These are phyloP conservation scores for Bocquillonia castaneifolia DNA, from an alignment of 441 rosid genomes.

Conservation along the genomic window DNA sequence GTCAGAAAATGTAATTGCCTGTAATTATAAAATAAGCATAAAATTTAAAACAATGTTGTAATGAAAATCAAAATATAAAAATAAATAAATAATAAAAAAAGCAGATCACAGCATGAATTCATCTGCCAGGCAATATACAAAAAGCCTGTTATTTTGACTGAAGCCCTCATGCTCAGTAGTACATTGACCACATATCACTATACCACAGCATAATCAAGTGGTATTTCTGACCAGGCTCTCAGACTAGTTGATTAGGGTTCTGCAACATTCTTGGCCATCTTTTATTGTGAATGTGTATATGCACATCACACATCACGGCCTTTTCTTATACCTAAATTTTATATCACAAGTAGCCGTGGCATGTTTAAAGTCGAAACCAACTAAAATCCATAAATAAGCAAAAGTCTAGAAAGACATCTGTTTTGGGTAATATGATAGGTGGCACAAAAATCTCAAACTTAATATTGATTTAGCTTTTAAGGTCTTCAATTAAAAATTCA, in stretches of 20 bases:
- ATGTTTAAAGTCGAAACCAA: background rate
- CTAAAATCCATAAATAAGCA: background rate
- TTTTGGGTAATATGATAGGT: background rate
- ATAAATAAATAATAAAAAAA: background rate
- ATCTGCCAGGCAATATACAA: background rate
- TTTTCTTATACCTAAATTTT: background rate
- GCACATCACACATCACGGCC: background rate
- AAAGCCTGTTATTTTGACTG: background rate
- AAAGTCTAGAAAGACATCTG: background rate
- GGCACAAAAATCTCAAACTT: background rate
- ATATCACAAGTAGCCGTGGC: background rate
- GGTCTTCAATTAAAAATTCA: too few relatives aligned
- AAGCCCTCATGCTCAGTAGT: background rate
- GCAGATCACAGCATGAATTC: background rate
- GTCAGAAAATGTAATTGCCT: slow-evolving; percentile 87
- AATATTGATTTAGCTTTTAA: background rate
- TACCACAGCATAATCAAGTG: background rate
- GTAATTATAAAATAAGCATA: slow-evolving; percentile 29
- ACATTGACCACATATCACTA: background rate
- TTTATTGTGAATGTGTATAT: background rate
- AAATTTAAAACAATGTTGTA: background rate
- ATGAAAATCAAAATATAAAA: background rate
- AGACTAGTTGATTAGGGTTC: background rate
- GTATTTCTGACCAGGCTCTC: background rate
- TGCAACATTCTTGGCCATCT: background rate